These are phyloP conservation scores for Dactylella cylindrospora DNA, from an alignment of 2,329 filamentous ascomycete species.

Conservation along the genomic window DNA sequence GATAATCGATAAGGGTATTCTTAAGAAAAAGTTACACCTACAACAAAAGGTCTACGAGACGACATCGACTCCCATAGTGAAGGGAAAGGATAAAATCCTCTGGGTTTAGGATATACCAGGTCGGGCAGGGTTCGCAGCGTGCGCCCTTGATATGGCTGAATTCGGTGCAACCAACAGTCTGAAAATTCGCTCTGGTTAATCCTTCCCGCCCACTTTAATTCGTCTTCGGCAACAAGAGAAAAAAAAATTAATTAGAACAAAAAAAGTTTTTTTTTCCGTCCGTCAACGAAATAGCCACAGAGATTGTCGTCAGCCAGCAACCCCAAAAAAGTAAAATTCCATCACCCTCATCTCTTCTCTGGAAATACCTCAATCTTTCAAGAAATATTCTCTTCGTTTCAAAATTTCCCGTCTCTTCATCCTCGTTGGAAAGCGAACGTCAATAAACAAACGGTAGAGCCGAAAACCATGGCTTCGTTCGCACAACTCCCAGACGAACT, in stretches of 20 bases:
- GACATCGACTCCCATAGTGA: too few relatives aligned
- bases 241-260: not conserved
- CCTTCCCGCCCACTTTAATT: constrained; percentile 2
- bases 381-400: not conserved
- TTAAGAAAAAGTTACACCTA: too few relatives aligned
- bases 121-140: too few relatives aligned
- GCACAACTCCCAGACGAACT: constrained; percentile 46
- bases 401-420: not conserved
- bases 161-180: constrained; percentile 1
- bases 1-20: too few relatives aligned
- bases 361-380: constrained; percentile 10
- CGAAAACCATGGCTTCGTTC: constrained; percentile 46
- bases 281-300: too few relatives aligned
- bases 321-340: not conserved
- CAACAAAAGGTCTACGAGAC: too few relatives aligned
- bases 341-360: not conserved
- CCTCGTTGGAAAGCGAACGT: not conserved
- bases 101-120: too few relatives aligned
- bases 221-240: constrained; percentile 14
- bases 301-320: too few relatives aligned
- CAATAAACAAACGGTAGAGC: not conserved
- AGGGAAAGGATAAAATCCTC: not conserved
- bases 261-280: constrained; percentile 7
- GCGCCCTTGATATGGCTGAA: constrained; percentile 1
- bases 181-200: too few relatives aligned